A percentile compares a stretch with the other conserved stretches of the same genome.
Evolutionary conservation across 345 rosid species (phyloP).

Genomic region (Stellera chamaejasme): DNA sequence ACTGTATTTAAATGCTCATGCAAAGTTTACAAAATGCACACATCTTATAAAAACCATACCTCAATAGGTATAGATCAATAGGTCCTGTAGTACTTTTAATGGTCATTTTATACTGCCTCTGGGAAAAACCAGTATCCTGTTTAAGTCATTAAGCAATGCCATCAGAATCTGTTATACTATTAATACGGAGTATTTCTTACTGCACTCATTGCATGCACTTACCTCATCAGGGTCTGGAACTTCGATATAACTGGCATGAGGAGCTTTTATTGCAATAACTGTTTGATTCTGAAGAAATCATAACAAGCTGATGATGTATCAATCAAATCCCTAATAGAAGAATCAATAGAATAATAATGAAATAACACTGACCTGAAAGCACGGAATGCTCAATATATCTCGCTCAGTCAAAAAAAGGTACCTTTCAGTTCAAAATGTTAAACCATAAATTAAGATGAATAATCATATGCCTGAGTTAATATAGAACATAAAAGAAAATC

Average conservation of each 20-base stretch:
- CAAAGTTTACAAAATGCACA: background rate
- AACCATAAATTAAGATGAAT: conserved; percentile 4
- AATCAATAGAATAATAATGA: too few relatives aligned
- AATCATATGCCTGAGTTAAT: conserved; percentile 1
- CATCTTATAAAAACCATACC: conserved; percentile 24
- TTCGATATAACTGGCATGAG: conserved; percentile 58
- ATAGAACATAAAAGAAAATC: conserved; percentile 4
- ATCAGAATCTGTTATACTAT: conserved; percentile 1
- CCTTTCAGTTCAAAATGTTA: conserved; percentile 25
- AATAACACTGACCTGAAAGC: conserved; percentile 44
- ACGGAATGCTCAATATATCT: conserved; percentile 46
- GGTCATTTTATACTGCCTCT: conserved; percentile 52
- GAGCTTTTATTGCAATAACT: conserved; percentile 61
- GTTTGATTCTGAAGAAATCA: conserved; percentile 43
- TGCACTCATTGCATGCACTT: conserved; percentile 5
- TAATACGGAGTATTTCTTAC: conserved; percentile 1
- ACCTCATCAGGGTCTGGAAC: conserved; percentile 80
- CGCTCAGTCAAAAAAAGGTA: conserved; percentile 52
- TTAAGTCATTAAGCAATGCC: conserved; percentile 9
- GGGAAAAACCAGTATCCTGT: conserved; percentile 45
- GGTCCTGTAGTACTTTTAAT: conserved; percentile 65
- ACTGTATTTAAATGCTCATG: background rate
- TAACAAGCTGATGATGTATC: background rate
- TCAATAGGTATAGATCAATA: conserved; percentile 52
- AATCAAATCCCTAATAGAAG: background rate